Base-by-base conservation (phyloP, 306 rosid species). In the Glycine latifolia region DNA sequence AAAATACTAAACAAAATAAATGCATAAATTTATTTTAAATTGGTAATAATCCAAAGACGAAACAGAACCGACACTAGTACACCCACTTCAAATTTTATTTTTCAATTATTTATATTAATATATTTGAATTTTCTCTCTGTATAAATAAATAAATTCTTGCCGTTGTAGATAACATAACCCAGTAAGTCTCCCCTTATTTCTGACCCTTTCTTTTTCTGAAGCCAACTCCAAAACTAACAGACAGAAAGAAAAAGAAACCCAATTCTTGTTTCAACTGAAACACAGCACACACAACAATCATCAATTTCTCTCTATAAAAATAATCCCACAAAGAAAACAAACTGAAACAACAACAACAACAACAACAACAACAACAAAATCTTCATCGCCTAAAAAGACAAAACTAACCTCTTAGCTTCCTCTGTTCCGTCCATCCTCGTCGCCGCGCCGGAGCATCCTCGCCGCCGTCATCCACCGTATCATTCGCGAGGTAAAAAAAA, bases 401-500 rank as follows among this genome's bases (percentile, higher is more conserved):
- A 20, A 20, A 20, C 20, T 20, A 20, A 0, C 31, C 31, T 26
- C 31, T 20, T 20, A 26, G 31, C 31, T 26, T 26, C 31, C 31
- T 26, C 31, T 26, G 31, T 26, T 26, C 44, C 44, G 44, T 48
- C 59, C 0, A 26, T 14, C 47, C 2, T 35, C 49, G 61, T 52
- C 84, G 59, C 73, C 43, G 68, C 54, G 8, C 73, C 35, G 53
- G 67, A 52, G 20, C 17, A 17, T 39, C 62, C 3, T 4, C 39
- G 1, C 69, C 69, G 53, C 26, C 74, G 54, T 50, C 73, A n/a
- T 5, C 83, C 68, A 17, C 84, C 49, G 55, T 17, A 2, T 39
- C 67, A 13, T 61, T 47, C 11, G 2, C 7, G 31, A 72, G 85
- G 89, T 86, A 12, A 1, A 26, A 82, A 41, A 17, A 16, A 13